Conservation (phyloP, 2,329 filamentous ascomycete species). For the Sarocladiaceae sp. region DNA sequence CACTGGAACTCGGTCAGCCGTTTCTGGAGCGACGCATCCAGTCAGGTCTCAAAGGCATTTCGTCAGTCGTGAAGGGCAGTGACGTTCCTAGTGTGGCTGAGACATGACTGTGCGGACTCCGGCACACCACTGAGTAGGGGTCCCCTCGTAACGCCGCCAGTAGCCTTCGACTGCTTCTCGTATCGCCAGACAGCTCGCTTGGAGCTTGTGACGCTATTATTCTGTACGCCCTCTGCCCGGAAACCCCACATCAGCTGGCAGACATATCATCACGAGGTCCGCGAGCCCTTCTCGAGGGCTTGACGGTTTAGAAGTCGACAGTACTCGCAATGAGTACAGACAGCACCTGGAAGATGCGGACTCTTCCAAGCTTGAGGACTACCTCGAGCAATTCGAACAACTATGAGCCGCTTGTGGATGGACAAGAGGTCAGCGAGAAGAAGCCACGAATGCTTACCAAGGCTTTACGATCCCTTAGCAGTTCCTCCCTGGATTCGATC, state of each 20-base stretch:
- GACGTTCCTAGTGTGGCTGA: conserved; percentile 9
- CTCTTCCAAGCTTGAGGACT: conserved; percentile 24
- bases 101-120: conserved; percentile 7
- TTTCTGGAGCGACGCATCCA: conserved; percentile 8
- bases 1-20: background rate
- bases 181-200: background rate
- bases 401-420: conserved; percentile 16
- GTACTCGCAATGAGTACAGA: conserved; percentile 24
- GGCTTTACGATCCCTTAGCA: conserved; percentile 35
- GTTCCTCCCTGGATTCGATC: conserved; percentile 35
- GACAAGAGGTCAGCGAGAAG: conserved; percentile 24
- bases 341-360: conserved; percentile 28
- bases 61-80: background rate
- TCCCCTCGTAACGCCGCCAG: background rate
- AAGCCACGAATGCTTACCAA: conserved; percentile 31
- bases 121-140: conserved; percentile 8
- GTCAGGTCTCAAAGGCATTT: conserved; percentile 2
- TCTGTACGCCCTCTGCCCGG: background rate
- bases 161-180: background rate
- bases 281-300: background rate
- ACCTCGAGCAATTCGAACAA: conserved; percentile 18
- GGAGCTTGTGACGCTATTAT: background rate
- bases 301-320: background rate
- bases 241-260: background rate
- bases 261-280: background rate